Evolutionary conservation across 495 filamentous ascomycete genomes (phyloP).

Genomic region (Cercophora scortea): DNA sequence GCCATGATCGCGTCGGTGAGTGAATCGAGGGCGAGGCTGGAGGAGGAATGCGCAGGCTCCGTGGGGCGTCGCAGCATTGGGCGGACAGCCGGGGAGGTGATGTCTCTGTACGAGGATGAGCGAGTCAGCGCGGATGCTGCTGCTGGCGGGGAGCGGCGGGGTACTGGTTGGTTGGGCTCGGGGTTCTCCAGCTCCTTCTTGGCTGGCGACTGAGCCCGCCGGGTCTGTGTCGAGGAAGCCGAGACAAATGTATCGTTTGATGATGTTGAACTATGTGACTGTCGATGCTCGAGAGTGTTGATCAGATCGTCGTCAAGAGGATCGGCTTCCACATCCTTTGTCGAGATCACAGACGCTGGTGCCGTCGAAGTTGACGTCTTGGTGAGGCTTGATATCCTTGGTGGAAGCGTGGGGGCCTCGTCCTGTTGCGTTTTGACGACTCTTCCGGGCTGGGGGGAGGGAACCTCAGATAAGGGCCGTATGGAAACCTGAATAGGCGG

Average conservation of each 20-base stretch:
- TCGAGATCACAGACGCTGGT: not conserved
- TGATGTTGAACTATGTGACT: constrained; percentile 23
- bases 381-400: not conserved
- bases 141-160: not conserved
- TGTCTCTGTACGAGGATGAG: not conserved
- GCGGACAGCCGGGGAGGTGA: constrained; percentile 4
- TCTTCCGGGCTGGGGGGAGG: constrained; percentile 14
- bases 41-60: constrained; percentile 5
- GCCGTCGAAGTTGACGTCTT: not conserved
- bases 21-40: constrained; percentile 30
- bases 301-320: not conserved
- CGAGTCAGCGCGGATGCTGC: not conserved
- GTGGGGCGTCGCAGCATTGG: constrained; percentile 7
- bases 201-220: constrained; percentile 18
- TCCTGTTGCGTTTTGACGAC: constrained; percentile 11
- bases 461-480: not conserved
- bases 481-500: too few species aligned
- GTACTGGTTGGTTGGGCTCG: not conserved
- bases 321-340: not conserved
- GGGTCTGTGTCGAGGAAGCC: constrained; percentile 33
- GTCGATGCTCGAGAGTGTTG: not conserved
- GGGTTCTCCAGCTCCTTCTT: constrained; percentile 1
- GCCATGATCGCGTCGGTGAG: constrained; percentile 74
- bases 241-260: constrained; percentile 41
- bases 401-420: constrained; percentile 9